These are phyloP conservation scores for Claviceps cyperi DNA, from an alignment of 2,329 filamentous ascomycete genomes.

Conservation along the genomic window DNA sequence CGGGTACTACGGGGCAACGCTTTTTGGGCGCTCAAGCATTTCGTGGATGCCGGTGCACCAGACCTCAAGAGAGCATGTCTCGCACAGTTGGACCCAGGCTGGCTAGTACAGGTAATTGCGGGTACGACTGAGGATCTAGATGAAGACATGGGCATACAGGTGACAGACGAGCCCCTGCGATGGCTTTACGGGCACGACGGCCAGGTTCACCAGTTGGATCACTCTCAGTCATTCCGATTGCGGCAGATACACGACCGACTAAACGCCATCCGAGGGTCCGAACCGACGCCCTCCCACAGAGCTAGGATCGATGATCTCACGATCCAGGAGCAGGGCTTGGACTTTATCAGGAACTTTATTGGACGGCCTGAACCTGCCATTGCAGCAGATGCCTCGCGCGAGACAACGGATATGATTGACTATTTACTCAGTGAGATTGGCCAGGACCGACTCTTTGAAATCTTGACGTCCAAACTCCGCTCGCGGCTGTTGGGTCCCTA, in stretches of 20 bases:
- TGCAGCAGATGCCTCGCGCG: slow-evolving; percentile 32
- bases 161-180: slow-evolving; percentile 28
- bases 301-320: slow-evolving; percentile 64
- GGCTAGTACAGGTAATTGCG: slow-evolving; percentile 67
- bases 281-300: slow-evolving; percentile 52
- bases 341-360: slow-evolving; percentile 82
- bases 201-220: slow-evolving; percentile 18
- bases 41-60: slow-evolving; percentile 58
- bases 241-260: slow-evolving; percentile 37
- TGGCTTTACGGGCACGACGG: slow-evolving; percentile 22
- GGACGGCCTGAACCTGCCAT: slow-evolving; percentile 39
- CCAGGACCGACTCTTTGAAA: slow-evolving; percentile 63
- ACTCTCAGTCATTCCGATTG: slow-evolving; percentile 26
- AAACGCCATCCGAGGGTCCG: slow-evolving; percentile 43
- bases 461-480: slow-evolving; percentile 65
- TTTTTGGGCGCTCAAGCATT: slow-evolving; percentile 86
- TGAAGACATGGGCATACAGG: slow-evolving; percentile 43
- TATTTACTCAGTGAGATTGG: slow-evolving; percentile 65
- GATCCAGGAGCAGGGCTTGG: slow-evolving; percentile 81
- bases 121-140: slow-evolving; percentile 29
- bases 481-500: slow-evolving; percentile 42
- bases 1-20: slow-evolving; percentile 71
- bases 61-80: slow-evolving; percentile 65
- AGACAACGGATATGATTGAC: slow-evolving; percentile 65
- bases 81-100: slow-evolving; percentile 61